A percentile compares a stretch with the other conserved stretches of the same genome.
These are phyloP conservation scores for Fusarium succisae DNA, from an alignment of 2,329 filamentous ascomycete species.

Conservation along the genomic window DNA sequence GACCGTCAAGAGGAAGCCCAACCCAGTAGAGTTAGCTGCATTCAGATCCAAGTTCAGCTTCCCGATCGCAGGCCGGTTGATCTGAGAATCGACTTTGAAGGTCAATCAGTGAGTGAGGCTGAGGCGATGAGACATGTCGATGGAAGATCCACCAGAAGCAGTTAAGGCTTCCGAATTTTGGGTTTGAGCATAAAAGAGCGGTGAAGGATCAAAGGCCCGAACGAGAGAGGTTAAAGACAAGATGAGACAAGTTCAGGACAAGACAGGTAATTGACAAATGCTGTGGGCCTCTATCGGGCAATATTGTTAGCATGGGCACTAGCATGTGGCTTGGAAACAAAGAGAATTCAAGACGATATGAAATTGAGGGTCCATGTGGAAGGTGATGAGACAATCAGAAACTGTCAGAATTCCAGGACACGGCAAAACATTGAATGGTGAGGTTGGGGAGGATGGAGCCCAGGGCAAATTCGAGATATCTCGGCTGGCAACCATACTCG, in stretches of 20 bases:
- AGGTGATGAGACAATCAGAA: slow-evolving; percentile 29
- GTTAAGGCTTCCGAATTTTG: slow-evolving; percentile 30
- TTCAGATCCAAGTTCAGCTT: slow-evolving; percentile 12
- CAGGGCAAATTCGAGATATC: not conserved
- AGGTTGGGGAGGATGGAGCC: slow-evolving; percentile 12
- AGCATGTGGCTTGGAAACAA: slow-evolving; percentile 36
- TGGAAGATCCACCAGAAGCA: slow-evolving; percentile 29
- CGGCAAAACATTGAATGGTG: not conserved
- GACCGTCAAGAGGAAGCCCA: slow-evolving; percentile 21
- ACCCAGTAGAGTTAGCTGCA: slow-evolving; percentile 29
- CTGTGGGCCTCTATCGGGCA: slow-evolving; percentile 27
- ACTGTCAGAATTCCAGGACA: slow-evolving; percentile 22
- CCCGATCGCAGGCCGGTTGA: slow-evolving; percentile 17
- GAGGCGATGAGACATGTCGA: slow-evolving; percentile 25
- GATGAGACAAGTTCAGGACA: slow-evolving; percentile 35
- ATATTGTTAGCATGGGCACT: slow-evolving; percentile 17
- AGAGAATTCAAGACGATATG: slow-evolving; percentile 16
- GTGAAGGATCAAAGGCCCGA: slow-evolving; percentile 36
- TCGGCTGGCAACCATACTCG: not conserved
- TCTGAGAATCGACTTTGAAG: slow-evolving; percentile 20
- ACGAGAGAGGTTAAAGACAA: slow-evolving; percentile 32
- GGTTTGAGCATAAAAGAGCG: slow-evolving; percentile 41
- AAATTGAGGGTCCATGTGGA: slow-evolving; percentile 14
- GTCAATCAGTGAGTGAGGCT: slow-evolving; percentile 4
- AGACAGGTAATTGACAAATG: slow-evolving; percentile 27